Evolutionary conservation across 352 stramenopile genomes (phyloP).

Genomic region (Pythium sukuiense): DNA sequence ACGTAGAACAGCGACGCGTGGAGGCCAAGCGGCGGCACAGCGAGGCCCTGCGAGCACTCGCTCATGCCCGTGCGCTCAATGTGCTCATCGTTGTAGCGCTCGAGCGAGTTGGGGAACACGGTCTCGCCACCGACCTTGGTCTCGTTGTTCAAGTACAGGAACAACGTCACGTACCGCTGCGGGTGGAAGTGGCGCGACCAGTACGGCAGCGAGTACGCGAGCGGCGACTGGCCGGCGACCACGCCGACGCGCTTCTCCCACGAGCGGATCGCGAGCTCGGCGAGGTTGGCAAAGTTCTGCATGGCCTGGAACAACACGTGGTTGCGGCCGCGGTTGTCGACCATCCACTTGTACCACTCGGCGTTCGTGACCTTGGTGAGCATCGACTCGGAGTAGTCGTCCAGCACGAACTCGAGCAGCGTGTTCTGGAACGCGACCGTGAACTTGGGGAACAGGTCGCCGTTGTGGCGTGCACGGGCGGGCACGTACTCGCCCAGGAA

Average conservation of each 20-base stretch:
- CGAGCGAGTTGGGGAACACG: constrained; percentile 93
- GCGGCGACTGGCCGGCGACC: neutral
- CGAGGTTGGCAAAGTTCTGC: constrained; percentile 55
- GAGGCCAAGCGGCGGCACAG: constrained; percentile 65
- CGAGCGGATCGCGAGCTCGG: constrained; percentile 61
- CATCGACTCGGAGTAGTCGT: constrained; percentile 59
- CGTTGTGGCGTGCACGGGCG: constrained; percentile 38
- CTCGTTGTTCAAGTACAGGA: constrained; percentile 97
- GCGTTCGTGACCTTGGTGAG: constrained; percentile 56
- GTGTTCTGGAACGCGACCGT: constrained; percentile 62
- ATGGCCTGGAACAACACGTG: constrained; percentile 69
- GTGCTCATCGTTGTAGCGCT: constrained; percentile 63
- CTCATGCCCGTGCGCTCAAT: constrained; percentile 79
- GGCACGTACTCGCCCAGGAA: constrained; percentile 59
- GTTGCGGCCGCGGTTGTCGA: constrained; percentile 56
- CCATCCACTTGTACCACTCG: constrained; percentile 79
- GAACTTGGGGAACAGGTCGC: constrained; percentile 65
- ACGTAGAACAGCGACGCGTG: constrained; percentile 86
- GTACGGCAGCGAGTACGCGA: constrained; percentile 63
- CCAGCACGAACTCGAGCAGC: constrained; percentile 60
- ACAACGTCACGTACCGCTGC: constrained; percentile 96
- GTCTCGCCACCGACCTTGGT: constrained; percentile 95
- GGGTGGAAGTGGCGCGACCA: constrained; percentile 79
- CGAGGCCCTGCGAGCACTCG: constrained; percentile 76
- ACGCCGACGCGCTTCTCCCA: constrained; percentile 58